Base-by-base conservation (phyloP, 164 flowering plant species). In the Magnolia officinalis region DNA sequence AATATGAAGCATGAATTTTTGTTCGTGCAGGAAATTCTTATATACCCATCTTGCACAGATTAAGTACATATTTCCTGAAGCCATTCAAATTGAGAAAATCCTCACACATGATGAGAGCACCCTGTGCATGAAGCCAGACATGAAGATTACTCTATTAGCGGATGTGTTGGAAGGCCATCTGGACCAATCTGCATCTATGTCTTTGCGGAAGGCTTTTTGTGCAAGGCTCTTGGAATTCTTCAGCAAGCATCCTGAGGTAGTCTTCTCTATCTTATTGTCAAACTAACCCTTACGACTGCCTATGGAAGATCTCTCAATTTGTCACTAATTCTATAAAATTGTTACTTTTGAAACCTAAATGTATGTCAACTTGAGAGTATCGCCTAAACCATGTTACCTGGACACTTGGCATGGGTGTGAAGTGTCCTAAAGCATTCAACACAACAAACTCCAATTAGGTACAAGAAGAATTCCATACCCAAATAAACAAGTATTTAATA, bases 61-160 rank as follows among this genome's bases (percentile, higher is more conserved):
- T 67, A 90, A 86, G 76, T 85, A 85, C 74, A 68, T 92, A 72
- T 87, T 90, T 78, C 92, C 97, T 4, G 97, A 92, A 82, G 91
- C 86, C 50, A 64, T 92, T 69, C 81, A 78, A 70, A 79, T 91
- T 64, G 89, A 91, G 64, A 91, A 83, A 78, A 82, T 87, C 77
- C 80, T 87, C 31, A 29, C 80, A 50, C 94, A 85, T 55, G 91
- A 90, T 77, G 81, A 82, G 83, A 84, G 84, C 75, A 86, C 87
- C n/a, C 72, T 85, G 70, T 90, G 90, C 83, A 88, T 92, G 92
- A 81, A 80, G 85, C 87, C 88, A n/a, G 92, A 90, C 2, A 61
- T 92, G 82, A 86, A 84, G 75, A 78, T 91, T 72, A 81, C 76
- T 11, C 71, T 91, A 74, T 63, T 81, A 8, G 79, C 83, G 67